phyloP scores from a whole-genome alignment of 169 alveolate genomes.

The Theileria sp. region DNA sequence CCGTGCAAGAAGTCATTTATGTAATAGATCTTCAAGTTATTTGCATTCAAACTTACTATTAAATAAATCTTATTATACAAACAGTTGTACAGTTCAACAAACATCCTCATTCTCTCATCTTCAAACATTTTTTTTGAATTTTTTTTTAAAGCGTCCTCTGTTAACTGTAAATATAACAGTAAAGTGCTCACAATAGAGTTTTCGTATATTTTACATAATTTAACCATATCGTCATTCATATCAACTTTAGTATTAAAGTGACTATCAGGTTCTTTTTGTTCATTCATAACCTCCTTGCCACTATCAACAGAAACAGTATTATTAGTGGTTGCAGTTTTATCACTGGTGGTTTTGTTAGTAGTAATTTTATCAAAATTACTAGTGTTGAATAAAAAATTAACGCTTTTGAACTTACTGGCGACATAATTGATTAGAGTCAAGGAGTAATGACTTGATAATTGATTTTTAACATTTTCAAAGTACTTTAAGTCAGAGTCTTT shows the following conservation, averaged over 20 bases:
- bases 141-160: conserved; percentile 1
- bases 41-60: conserved; percentile 2
- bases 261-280: neutral
- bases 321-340: neutral
- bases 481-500: neutral
- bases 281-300: neutral
- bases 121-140: conserved; percentile 10
- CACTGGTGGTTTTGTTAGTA: neutral
- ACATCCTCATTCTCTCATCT: neutral
- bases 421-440: neutral
- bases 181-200: conserved; percentile 30
- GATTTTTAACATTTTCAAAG: neutral
- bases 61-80: neutral
- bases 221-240: neutral
- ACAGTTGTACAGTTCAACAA: neutral
- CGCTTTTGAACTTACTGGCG: neutral
- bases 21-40: conserved; percentile 22
- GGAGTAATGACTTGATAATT: neutral
- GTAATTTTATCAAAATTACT: neutral
- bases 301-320: neutral
- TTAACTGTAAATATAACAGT: conserved; percentile 21
- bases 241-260: neutral
- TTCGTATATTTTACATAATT: conserved; percentile 21
- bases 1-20: conserved; percentile 32
- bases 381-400: neutral